Evolutionary conservation across 140 eudicot genomes (phyloP), one percentile per base, ranked within the genome.

Genomic region (Flaveria floridana): DNA sequence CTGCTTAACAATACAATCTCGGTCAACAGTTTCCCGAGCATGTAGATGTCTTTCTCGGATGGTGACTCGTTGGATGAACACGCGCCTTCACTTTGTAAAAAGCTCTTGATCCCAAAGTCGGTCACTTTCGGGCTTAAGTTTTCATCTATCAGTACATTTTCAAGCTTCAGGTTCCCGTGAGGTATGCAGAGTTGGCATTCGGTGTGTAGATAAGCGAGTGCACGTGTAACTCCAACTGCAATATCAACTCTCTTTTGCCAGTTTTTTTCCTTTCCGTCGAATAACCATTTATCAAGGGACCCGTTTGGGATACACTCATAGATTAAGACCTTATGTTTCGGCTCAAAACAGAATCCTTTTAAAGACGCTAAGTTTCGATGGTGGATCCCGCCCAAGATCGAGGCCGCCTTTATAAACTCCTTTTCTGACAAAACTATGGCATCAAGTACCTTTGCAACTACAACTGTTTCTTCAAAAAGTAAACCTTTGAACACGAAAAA

Each of bases 131-230:
- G 92, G 37, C 57, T 78, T 75, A 84, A 55, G 4, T 79, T 82
- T 28, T 88, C 92, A 34, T 90, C 97, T 42, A 88, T 79, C 82
- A 90, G 61, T 47, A 86, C 87, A 14, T 88, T 90, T 57, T 84
- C 92, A 1, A 88, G 87, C 84, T 88, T 90, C 80, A 90, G 48
- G 41, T 86, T 86, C 19, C 97, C 97, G 13, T 90, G 95, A 26
- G 86, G 72, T 9, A 90, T 84, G 81, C 97, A 90, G 21, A 81
- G 64, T 37, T 77, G 95, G 64, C 97, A 90, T 57, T 90, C 97
- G 1, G 85, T 48, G 67, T 90, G 97, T 61, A 90, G 67, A 79
- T 90, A 90, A 21, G 82, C 86, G 7, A 90, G 71, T 52, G 84
- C 95, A 2, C 88, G 85, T 56, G 91, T 85, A 42, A 90, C 77